A percentile compares a stretch with the other conserved stretches of the same genome.
Evolutionary conservation across 805 yeast genomes (phyloP).

Genomic region (Kockiozyma suomiensis): DNA sequence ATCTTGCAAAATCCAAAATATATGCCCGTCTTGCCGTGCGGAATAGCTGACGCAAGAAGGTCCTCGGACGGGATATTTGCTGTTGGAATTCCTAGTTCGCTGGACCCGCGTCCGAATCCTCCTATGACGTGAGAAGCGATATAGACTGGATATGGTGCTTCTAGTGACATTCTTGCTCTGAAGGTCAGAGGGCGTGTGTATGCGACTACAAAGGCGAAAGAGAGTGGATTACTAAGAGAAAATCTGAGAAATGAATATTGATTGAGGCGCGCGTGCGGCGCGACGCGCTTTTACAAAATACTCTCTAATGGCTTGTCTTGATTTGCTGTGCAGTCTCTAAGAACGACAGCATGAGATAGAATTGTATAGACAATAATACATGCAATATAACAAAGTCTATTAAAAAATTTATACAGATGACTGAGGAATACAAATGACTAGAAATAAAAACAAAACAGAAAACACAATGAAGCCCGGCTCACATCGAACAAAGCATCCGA

Average conservation of each 20-base stretch:
- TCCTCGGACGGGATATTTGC: conserved; percentile 32
- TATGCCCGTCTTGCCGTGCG: conserved; percentile 67
- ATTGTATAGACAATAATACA: background rate
- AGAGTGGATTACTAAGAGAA: background rate
- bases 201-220: background rate
- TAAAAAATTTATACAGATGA: background rate
- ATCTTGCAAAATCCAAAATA: conserved; percentile 78
- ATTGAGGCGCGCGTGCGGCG: no score
- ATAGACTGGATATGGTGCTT: conserved; percentile 44
- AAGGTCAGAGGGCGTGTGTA: background rate
- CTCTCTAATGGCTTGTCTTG: background rate
- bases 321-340: background rate
- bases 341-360: no score
- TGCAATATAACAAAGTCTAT: background rate
- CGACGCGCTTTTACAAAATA: background rate
- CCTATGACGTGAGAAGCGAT: conserved; percentile 53
- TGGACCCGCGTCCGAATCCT: conserved; percentile 95
- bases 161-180: conserved; percentile 29
- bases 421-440: background rate
- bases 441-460: background rate
- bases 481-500: no score
- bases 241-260: no score
- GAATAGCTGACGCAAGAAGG: conserved; percentile 56
- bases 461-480: background rate
- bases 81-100: conserved; percentile 93